phyloP scores from a whole-genome alignment of 106 monocot species.

The Dioscorea dumetorum region DNA sequence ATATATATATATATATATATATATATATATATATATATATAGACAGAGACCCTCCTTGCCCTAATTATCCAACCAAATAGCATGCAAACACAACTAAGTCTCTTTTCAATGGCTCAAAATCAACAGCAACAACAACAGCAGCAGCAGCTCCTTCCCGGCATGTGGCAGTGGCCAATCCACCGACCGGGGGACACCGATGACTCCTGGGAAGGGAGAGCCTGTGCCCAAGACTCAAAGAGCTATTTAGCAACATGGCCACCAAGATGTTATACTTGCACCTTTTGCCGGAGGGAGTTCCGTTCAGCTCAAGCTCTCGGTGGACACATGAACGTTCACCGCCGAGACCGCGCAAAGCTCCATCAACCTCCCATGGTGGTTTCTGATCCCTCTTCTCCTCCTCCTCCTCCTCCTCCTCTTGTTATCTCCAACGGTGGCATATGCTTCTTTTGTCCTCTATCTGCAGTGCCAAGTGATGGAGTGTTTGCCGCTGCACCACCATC shows the following conservation, averaged over 20 bases:
- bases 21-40: neutral
- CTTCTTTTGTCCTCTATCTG: neutral
- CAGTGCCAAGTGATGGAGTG: too few species aligned
- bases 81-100: neutral
- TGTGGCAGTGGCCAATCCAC: neutral
- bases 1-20: neutral
- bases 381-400: neutral
- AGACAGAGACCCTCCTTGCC: too few species aligned
- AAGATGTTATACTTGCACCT: conserved; percentile 26
- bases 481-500: too few species aligned
- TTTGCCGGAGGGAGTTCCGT: conserved; percentile 32
- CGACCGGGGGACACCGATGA: neutral
- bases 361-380: neutral
- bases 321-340: conserved; percentile 26
- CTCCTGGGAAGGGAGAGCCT: conserved; percentile 10
- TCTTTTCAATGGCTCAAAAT: conserved; percentile 3
- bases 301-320: conserved; percentile 29
- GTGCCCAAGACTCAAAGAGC: neutral
- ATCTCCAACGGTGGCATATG: neutral
- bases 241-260: neutral
- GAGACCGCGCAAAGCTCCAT: conserved; percentile 3
- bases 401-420: neutral
- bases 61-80: too few species aligned
- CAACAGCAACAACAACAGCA: conserved; percentile 13
- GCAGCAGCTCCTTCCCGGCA: neutral